A percentile compares a stretch with the other conserved stretches of the same genome.
Evolutionary conservation across 1,284 basidiomycete genomes (phyloP).

Genomic region (Cryptococcus amylolentus): DNA sequence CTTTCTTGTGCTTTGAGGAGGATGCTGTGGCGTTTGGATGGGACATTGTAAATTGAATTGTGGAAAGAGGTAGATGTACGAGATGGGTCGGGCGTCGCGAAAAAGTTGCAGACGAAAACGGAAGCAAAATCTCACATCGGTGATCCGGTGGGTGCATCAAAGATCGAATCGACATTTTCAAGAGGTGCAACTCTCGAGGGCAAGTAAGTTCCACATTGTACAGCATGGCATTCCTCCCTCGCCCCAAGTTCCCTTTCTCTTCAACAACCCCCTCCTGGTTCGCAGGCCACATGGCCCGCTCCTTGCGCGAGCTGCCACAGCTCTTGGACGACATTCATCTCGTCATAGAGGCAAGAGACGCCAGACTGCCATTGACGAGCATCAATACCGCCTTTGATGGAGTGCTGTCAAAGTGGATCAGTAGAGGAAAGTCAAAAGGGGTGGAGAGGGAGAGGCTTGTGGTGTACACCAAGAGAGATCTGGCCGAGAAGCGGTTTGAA

Average conservation of each 20-base stretch:
- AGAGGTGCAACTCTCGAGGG: neutral
- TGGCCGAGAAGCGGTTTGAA: conserved; percentile 79
- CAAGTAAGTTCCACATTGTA: neutral
- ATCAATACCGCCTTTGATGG: conserved; percentile 87
- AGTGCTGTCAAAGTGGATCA: conserved; percentile 32
- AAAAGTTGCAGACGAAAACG: neutral
- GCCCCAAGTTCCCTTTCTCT: conserved; percentile 50
- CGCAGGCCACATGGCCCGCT: conserved; percentile 93
- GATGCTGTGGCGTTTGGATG: conserved; percentile 14
- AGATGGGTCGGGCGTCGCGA: neutral
- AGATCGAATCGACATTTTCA: neutral
- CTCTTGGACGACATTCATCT: conserved; percentile 79
- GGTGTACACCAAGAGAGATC: conserved; percentile 88
- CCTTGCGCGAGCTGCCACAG: conserved; percentile 70
- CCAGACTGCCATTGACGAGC: conserved; percentile 85
- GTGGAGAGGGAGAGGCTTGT: conserved; percentile 69
- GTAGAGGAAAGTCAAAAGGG: conserved; percentile 48
- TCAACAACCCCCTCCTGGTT: conserved; percentile 81
- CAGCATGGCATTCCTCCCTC: conserved; percentile 40
- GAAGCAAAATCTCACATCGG: neutral
- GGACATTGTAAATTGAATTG: conserved; percentile 3
- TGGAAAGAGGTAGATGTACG: neutral
- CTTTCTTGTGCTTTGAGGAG: conserved; percentile 17
- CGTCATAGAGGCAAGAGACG: conserved; percentile 90
- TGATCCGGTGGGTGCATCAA: neutral